Percentiles rank a stretch among this genome's conserved stretches.
These are phyloP conservation scores for Prunus dulcis DNA, from an alignment of 306 rosid species.

Conservation along the genomic window DNA sequence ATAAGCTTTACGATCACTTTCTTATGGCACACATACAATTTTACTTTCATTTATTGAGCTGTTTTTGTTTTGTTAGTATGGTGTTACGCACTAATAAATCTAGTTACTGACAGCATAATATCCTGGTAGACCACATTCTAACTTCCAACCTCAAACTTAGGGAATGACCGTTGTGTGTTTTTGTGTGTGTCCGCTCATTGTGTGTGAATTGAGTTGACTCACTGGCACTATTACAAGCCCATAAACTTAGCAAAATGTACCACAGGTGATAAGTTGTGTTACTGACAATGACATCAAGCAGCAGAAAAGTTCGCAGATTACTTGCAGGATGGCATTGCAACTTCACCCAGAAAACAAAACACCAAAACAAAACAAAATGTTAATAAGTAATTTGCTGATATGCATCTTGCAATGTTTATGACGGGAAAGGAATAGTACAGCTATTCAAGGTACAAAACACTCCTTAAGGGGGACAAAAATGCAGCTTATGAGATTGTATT, in stretches of 20 bases:
- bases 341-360: not conserved
- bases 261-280: not conserved
- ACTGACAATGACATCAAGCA: not conserved
- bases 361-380: too few species aligned
- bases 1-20: not conserved
- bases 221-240: not conserved
- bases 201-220: not conserved
- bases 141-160: too few species aligned
- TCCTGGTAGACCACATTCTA: not conserved
- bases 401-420: not conserved
- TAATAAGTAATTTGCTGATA: not conserved
- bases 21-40: too few species aligned
- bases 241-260: not conserved
- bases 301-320: not conserved
- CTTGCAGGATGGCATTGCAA: not conserved
- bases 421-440: not conserved
- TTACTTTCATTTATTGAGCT: too few species aligned
- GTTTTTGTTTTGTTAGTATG: not conserved
- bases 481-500: not conserved
- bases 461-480: not conserved
- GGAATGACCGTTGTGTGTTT: too few species aligned
- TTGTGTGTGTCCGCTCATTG: not conserved
- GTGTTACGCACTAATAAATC: not conserved
- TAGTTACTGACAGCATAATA: not conserved
- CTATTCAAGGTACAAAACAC: not conserved